These are phyloP conservation scores for Kwoniella sp. DNA, from an alignment of 768 basidiomycete species.

Conservation along the genomic window DNA sequence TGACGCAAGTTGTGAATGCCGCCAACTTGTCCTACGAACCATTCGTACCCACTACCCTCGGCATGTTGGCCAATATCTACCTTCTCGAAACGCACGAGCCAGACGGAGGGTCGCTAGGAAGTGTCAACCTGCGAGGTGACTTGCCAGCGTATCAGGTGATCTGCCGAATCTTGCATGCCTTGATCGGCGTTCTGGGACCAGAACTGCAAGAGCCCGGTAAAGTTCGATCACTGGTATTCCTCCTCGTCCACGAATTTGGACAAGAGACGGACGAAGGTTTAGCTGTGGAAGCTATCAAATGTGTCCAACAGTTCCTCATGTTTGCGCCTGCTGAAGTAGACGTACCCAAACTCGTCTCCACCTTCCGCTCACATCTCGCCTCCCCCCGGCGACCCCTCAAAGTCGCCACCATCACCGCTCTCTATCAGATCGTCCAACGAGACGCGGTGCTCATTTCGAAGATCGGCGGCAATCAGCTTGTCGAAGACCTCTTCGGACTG, in stretches of 20 bases:
- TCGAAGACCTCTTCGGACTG: slow-evolving; percentile 92
- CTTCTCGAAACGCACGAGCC: slow-evolving; percentile 86
- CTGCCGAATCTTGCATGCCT: slow-evolving; percentile 87
- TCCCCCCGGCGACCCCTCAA: slow-evolving; percentile 83
- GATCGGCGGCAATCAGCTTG: slow-evolving; percentile 87
- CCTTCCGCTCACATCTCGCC: slow-evolving; percentile 75
- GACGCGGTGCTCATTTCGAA: slow-evolving; percentile 90
- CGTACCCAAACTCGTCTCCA: slow-evolving; percentile 74
- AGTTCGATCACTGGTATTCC: slow-evolving; percentile 76
- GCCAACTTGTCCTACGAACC: slow-evolving; percentile 89
- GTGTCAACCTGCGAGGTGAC: slow-evolving; percentile 84
- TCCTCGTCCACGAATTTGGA: slow-evolving; percentile 81
- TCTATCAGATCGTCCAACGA: slow-evolving; percentile 95
- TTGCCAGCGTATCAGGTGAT: slow-evolving; percentile 87
- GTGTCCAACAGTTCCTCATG: slow-evolving; percentile 95
- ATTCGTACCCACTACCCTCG: slow-evolving; percentile 82
- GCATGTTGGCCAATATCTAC: slow-evolving; percentile 87
- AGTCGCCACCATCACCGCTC: slow-evolving; percentile 88
- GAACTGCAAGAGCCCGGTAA: slow-evolving; percentile 86
- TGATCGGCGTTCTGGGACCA: slow-evolving; percentile 90
- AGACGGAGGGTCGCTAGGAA: slow-evolving; percentile 80
- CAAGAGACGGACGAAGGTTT: slow-evolving; percentile 84
- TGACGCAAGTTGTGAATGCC: slow-evolving; percentile 83
- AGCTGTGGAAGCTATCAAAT: slow-evolving; percentile 89
- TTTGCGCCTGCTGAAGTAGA: slow-evolving; percentile 84